phyloP scores from a whole-genome alignment of 495 filamentous ascomycete genomes.

The Aspergillus homomorphus region DNA sequence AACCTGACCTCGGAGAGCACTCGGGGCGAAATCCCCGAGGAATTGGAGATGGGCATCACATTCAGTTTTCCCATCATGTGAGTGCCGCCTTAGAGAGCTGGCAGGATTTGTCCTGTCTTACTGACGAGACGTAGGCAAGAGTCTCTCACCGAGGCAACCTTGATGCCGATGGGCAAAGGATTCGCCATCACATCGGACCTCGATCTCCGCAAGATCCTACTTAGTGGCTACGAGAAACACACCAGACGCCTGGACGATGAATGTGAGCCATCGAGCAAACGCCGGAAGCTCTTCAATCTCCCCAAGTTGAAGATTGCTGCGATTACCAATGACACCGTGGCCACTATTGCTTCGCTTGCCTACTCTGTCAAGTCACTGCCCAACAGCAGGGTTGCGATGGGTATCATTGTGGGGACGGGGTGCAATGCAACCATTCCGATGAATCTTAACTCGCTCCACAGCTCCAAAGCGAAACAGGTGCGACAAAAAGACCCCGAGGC shows the following conservation, averaged over 20 bases:
- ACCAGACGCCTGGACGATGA: slow-evolving; percentile 45
- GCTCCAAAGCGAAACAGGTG: slow-evolving; percentile 53
- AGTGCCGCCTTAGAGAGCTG: slow-evolving; percentile 15
- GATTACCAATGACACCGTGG: slow-evolving; percentile 79
- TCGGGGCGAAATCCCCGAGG: slow-evolving; percentile 44
- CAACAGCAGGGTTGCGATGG: slow-evolving; percentile 74
- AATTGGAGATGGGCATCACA: slow-evolving; percentile 74
- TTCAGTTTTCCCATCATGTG: slow-evolving; percentile 88
- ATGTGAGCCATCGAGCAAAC: slow-evolving; percentile 41
- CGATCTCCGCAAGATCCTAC: slow-evolving; percentile 66
- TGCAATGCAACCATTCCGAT: slow-evolving; percentile 80
- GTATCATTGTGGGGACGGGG: slow-evolving; percentile 79
- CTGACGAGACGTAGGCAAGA: slow-evolving; percentile 55
- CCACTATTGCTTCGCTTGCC: slow-evolving; percentile 73
- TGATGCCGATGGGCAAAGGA: slow-evolving; percentile 88
- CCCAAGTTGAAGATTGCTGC: slow-evolving; percentile 69
- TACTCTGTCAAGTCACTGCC: slow-evolving; percentile 59
- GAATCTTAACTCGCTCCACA: slow-evolving; percentile 59
- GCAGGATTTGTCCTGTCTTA: slow-evolving; percentile 9
- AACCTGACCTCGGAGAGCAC: slow-evolving; percentile 46
- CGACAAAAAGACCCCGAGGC: slow-evolving; percentile 40
- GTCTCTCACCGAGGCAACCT: slow-evolving; percentile 67
- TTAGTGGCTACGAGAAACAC: slow-evolving; percentile 64
- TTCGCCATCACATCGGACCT: slow-evolving; percentile 73
- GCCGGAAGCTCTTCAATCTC: slow-evolving; percentile 49